Base-by-base conservation (phyloP, 768 basidiomycete genomes). In the Trametes cingulata region DNA sequence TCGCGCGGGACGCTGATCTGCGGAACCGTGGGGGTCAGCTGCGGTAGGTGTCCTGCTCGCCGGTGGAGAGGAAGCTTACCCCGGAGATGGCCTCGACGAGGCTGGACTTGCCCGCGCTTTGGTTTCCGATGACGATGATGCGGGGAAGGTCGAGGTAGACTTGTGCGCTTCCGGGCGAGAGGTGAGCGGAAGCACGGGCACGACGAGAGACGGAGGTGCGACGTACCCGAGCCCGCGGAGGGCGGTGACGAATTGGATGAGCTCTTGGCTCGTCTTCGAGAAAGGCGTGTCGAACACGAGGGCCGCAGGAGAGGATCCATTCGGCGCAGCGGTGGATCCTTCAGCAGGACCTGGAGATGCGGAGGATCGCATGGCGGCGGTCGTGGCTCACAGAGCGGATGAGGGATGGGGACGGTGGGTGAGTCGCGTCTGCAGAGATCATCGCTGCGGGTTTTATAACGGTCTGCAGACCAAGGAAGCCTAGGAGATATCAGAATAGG, bases 61-160 rank as follows among this genome's bases (percentile, higher is more conserved):
- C 12, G 19, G 27, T 2, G 42, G 25, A 22, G 25, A n/a, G 50
- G 70, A n/a, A 35, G 50, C 49, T 22, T 59, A 80, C 79, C 14
- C 78, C 78, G 12, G 77, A 78, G 20, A 83, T 80, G 1, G 82
- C 78, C 62, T 82, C 82, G 1, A 83, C 79, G 9, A 82, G 71
- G 43, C 75, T 76, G 1, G 77, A 79, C 64, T 80, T 80, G 3
- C 77, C 83, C 7, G 81, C 80, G 48, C 76, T 78, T 67, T 84
- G 83, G 43, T 80, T 81, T 14, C 82, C 82, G 39, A 82, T 80
- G 41, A 82, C 79, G 19, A 77, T 77, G 43, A 83, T 78, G 8
- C 80, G 70, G 8, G 82, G 81, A 6, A 84, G 68, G 56, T 83
- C 80, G 12, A 83, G 66, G 22, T 80, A 77, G 3, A 71, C 72